Conservation (phyloP, 495 filamentous ascomycete species). For the Talaromyces ruber region DNA sequence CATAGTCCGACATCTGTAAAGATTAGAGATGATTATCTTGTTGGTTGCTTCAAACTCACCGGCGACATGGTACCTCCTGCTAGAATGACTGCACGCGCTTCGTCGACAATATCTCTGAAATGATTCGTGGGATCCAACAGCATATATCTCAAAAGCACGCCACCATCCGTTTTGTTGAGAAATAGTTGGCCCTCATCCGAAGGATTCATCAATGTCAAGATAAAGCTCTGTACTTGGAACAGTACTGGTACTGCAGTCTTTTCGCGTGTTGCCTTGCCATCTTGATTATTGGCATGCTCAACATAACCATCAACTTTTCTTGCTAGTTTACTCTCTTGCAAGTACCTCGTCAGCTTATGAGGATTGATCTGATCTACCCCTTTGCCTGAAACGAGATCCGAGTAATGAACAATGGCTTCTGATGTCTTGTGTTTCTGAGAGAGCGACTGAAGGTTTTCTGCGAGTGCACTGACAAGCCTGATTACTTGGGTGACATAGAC, state of each 20-base stretch:
- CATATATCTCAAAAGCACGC: conserved; percentile 70
- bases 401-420: conserved; percentile 59
- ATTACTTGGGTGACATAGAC: conserved; percentile 85
- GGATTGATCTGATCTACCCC: conserved; percentile 94
- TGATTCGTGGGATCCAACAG: conserved; percentile 90
- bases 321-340: conserved; percentile 88
- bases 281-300: conserved; percentile 44
- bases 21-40: conserved; percentile 1
- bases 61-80: conserved; percentile 98
- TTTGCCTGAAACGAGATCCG: conserved; percentile 69
- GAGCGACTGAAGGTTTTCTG: conserved; percentile 45
- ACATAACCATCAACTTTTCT: conserved; percentile 89
- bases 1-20: conserved; percentile 75
- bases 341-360: conserved; percentile 75
- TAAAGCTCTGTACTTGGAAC: conserved; percentile 75
- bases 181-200: conserved; percentile 85
- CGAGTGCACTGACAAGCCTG: conserved; percentile 69
- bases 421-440: conserved; percentile 34
- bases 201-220: conserved; percentile 77
- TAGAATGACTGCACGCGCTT: conserved; percentile 80
- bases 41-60: conserved; percentile 23
- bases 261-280: conserved; percentile 12
- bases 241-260: conserved; percentile 58
- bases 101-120: conserved; percentile 79
- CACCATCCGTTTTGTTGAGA: conserved; percentile 49